Evolutionary conservation across 2,329 filamentous ascomycete genomes (phyloP).

Genomic region (Colletotrichum brevisporum): DNA sequence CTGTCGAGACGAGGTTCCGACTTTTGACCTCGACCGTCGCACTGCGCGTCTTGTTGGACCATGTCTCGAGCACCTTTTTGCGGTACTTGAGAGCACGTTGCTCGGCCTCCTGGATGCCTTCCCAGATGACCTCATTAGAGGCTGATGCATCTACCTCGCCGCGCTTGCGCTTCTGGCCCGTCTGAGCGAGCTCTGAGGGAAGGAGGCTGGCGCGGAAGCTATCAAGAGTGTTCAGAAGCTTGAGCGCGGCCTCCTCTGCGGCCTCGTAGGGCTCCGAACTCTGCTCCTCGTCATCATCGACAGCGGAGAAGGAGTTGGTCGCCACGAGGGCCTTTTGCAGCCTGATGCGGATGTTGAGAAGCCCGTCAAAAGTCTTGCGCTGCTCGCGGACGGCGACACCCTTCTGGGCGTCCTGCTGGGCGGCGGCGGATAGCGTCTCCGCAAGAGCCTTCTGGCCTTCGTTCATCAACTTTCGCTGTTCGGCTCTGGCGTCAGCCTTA

Average conservation of each 20-base stretch:
- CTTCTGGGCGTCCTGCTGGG: conserved; percentile 85
- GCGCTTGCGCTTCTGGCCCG: conserved; percentile 74
- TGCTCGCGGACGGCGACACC: conserved; percentile 89
- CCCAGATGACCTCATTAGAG: conserved; percentile 78
- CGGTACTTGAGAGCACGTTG: conserved; percentile 71
- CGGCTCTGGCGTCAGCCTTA: conserved; percentile 59
- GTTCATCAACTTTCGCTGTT: conserved; percentile 77
- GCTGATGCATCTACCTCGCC: conserved; percentile 64
- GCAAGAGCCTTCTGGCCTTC: conserved; percentile 77
- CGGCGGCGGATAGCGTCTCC: conserved; percentile 72
- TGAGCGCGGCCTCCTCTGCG: conserved; percentile 87
- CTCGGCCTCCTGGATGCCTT: conserved; percentile 78
- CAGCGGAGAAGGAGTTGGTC: conserved; percentile 77
- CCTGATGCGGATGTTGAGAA: conserved; percentile 91
- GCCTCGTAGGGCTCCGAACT: conserved; percentile 74
- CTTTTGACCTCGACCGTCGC: conserved; percentile 69
- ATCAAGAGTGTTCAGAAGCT: conserved; percentile 86
- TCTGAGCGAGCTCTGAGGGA: conserved; percentile 54
- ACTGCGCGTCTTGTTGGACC: conserved; percentile 82
- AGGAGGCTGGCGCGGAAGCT: conserved; percentile 75
- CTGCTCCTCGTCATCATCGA: conserved; percentile 55
- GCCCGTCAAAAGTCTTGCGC: conserved; percentile 86
- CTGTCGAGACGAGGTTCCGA: conserved; percentile 66
- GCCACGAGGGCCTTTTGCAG: conserved; percentile 91
- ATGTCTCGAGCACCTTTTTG: conserved; percentile 85